phyloP scores from a whole-genome alignment of 805 yeast species.

The Yamadazyma phyllophila region DNA sequence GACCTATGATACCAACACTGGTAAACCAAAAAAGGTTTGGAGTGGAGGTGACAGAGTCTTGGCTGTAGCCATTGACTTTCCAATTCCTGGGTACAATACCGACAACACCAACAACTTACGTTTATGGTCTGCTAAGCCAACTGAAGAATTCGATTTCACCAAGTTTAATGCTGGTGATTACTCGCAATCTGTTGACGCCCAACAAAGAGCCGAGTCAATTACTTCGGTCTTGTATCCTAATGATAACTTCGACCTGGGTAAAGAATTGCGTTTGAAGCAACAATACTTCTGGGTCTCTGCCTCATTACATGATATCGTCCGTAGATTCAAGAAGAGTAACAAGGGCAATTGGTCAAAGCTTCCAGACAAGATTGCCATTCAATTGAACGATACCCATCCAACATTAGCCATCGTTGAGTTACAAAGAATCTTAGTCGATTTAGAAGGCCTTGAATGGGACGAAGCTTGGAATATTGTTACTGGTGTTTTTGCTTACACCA shows the following conservation, averaged over 20 bases:
- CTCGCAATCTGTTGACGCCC: constrained; percentile 75
- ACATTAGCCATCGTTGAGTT: constrained; percentile 87
- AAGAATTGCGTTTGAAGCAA: constrained; percentile 88
- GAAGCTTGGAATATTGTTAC: constrained; percentile 84
- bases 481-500: constrained; percentile 83
- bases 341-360: constrained; percentile 77
- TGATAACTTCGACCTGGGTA: constrained; percentile 88
- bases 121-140: constrained; percentile 87
- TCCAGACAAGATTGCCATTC: constrained; percentile 85
- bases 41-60: constrained; percentile 84
- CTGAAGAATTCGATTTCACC: constrained; percentile 85
- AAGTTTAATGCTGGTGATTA: constrained; percentile 93
- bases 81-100: constrained; percentile 87
- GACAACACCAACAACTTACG: constrained; percentile 83
- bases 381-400: constrained; percentile 93
- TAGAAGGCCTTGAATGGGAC: constrained; percentile 79
- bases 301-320: constrained; percentile 82
- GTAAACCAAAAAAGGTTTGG: constrained; percentile 66
- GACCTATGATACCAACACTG: constrained; percentile 50
- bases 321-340: constrained; percentile 78
- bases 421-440: constrained; percentile 80
- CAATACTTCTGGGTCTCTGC: constrained; percentile 98
- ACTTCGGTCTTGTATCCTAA: constrained; percentile 93
- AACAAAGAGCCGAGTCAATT: constrained; percentile 87
- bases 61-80: constrained; percentile 89